Evolutionary conservation across 129 eudicot genomes (phyloP).

Genomic region (Centaurea solstitialis): DNA sequence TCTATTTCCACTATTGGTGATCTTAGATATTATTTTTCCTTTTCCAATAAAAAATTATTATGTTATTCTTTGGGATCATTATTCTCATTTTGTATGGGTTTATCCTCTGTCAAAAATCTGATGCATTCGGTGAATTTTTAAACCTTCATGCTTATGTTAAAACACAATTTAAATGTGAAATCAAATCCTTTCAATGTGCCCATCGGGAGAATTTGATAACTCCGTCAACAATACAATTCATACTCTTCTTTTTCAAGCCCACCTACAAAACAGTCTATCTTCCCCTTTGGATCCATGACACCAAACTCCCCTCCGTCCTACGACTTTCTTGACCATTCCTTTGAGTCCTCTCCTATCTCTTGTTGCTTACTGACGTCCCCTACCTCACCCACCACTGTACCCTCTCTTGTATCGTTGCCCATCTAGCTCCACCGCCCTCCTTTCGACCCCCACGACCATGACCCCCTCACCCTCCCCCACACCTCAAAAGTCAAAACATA

Average conservation of each 20-base stretch:
- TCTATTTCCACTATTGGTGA: no score
- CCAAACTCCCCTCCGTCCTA: not conserved
- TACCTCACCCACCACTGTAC: not conserved
- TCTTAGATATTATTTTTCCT: no score
- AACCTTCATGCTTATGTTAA: not conserved
- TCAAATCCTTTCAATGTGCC: not conserved
- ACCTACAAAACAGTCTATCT: not conserved
- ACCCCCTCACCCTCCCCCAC: no score
- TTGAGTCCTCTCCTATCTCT: not conserved
- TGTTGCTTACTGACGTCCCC: not conserved
- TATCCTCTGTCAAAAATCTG: not conserved
- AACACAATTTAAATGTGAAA: not conserved
- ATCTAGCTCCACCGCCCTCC: no score
- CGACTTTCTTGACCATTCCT: not conserved
- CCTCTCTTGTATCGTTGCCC: not conserved
- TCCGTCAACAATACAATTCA: not conserved
- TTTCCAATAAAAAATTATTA: no score
- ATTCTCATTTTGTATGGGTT: not conserved
- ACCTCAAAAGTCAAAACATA: no score
- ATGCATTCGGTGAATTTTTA: not conserved
- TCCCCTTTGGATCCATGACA: not conserved
- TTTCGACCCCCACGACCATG: no score
- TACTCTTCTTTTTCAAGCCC: not conserved
- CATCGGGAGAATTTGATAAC: not conserved
- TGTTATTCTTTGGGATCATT: not conserved